A percentile compares a stretch with the other conserved stretches of the same genome.
phyloP scores from a whole-genome alignment of 495 filamentous ascomycete species.

The Geopyxis carbonaria region DNA sequence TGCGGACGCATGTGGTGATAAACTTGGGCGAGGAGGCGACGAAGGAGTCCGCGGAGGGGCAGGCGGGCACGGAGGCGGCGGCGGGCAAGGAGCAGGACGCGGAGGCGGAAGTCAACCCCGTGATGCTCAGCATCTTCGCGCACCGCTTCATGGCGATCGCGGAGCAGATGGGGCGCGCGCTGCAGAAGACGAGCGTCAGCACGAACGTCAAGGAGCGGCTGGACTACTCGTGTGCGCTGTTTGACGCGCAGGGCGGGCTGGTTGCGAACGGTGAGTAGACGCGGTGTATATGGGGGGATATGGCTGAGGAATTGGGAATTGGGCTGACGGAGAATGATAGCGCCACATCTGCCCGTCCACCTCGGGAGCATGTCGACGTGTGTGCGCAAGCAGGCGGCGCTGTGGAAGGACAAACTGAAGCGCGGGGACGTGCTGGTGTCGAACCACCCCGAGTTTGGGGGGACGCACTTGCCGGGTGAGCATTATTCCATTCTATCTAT shows the following conservation, averaged over 20 bases:
- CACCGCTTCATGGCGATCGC: conserved; percentile 98
- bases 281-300: background rate
- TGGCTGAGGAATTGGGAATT: background rate
- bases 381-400: conserved; percentile 77
- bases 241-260: conserved; percentile 74
- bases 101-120: conserved; percentile 55
- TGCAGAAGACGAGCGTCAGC: conserved; percentile 93
- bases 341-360: conserved; percentile 88
- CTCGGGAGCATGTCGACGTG: conserved; percentile 90
- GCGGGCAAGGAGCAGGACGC: conserved; percentile 37
- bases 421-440: conserved; percentile 87
- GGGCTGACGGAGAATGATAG: conserved; percentile 18
- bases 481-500: background rate
- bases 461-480: conserved; percentile 39
- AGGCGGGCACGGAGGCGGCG: too few relatives aligned
- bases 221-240: conserved; percentile 92
- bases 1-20: conserved; percentile 55
- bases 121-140: conserved; percentile 88
- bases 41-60: too few relatives aligned
- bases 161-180: conserved; percentile 88
- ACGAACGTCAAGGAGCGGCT: conserved; percentile 97
- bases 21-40: conserved; percentile 45
- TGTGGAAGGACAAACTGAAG: conserved; percentile 78
- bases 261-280: conserved; percentile 58
- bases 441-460: conserved; percentile 90